Evolutionary conservation across 495 filamentous ascomycete species (phyloP).

Genomic region (Tuber calosporum): DNA sequence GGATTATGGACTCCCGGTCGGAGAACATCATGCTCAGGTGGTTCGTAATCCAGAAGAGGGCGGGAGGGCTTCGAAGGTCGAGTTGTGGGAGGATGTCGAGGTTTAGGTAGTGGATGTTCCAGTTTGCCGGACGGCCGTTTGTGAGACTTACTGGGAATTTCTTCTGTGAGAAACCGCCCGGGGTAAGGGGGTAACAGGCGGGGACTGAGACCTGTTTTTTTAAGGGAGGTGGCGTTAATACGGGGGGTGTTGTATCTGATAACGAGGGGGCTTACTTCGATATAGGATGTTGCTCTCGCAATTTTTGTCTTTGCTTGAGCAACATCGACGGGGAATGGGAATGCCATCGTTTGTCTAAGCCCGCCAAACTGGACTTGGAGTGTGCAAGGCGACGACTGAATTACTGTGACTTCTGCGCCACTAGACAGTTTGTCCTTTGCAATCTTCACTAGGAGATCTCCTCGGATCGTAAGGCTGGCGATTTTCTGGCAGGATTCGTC

Average conservation of each 20-base stretch:
- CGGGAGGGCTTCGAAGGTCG: constrained; percentile 19
- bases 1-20: constrained; percentile 35
- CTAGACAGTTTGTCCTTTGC: constrained; percentile 22
- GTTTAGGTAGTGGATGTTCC: constrained; percentile 43
- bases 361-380: constrained; percentile 30
- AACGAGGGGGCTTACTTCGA: constrained; percentile 35
- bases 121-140: constrained; percentile 25
- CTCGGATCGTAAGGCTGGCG: constrained; percentile 20
- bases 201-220: constrained; percentile 24
- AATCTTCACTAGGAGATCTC: constrained; percentile 29
- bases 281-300: constrained; percentile 43
- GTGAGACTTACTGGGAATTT: constrained; percentile 34
- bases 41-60: constrained; percentile 35
- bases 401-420: constrained; percentile 32
- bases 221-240: neutral
- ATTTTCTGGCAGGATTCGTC: constrained; percentile 12
- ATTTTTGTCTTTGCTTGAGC: constrained; percentile 38
- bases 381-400: constrained; percentile 35
- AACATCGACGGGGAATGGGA: constrained; percentile 43
- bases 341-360: constrained; percentile 29
- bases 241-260: neutral
- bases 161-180: constrained; percentile 26
- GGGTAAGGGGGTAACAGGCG: constrained; percentile 20
- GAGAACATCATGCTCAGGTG: constrained; percentile 41
- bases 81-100: constrained; percentile 40